Conservation (phyloP, 2,329 filamentous ascomycete genomes). For the Dactylellina parvicollis region DNA sequence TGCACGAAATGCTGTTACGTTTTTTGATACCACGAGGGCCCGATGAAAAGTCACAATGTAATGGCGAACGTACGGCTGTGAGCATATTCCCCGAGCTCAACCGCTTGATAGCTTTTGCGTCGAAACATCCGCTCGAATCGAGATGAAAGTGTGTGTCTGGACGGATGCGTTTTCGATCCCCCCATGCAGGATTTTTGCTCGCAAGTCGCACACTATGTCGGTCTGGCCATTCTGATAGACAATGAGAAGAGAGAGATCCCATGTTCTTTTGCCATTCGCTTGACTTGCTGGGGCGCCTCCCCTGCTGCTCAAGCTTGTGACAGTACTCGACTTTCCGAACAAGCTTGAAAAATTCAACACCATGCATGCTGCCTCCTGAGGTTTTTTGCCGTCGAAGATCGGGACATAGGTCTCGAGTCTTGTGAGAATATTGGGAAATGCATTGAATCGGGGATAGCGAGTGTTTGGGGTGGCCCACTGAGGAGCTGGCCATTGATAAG, state of each 20-base stretch:
- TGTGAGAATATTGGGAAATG: conserved; percentile 28
- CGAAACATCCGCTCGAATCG: neutral
- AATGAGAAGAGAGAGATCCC: conserved; percentile 9
- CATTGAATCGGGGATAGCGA: conserved; percentile 42
- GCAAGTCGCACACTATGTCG: neutral
- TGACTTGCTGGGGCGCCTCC: conserved; percentile 18
- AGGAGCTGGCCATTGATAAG: conserved; percentile 39
- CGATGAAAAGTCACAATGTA: conserved; percentile 25
- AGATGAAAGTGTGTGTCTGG: neutral
- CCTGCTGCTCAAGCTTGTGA: conserved; percentile 43
- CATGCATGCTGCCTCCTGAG: conserved; percentile 21
- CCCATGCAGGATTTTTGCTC: conserved; percentile 16
- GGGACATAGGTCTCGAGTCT: conserved; percentile 22
- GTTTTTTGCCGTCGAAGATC: conserved; percentile 45
- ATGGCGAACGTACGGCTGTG: neutral
- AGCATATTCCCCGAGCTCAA: too few species aligned
- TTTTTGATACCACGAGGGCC: neutral
- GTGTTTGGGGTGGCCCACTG: conserved; percentile 30
- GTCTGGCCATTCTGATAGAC: conserved; percentile 8
- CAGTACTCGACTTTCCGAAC: conserved; percentile 26
- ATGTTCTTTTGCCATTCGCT: conserved; percentile 43
- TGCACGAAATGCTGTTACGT: conserved; percentile 24
- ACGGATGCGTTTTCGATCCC: conserved; percentile 13
- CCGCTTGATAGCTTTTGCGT: too few species aligned
- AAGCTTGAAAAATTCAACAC: conserved; percentile 23